These are phyloP conservation scores for Rubus parviflorus DNA, from an alignment of 306 rosid genomes.

Conservation along the genomic window DNA sequence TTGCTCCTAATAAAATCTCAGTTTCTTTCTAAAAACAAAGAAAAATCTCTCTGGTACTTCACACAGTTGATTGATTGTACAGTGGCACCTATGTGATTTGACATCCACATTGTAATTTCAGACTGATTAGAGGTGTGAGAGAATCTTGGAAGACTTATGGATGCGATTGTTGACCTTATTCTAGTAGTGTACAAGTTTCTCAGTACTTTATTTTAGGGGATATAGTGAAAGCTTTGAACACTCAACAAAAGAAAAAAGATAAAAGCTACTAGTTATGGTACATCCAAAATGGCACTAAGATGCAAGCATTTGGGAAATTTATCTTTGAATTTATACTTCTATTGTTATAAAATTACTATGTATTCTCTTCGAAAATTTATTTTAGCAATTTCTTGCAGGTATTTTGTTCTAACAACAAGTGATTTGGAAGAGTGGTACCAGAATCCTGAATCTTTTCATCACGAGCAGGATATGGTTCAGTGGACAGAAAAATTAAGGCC, in stretches of 20 bases:
- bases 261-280: background rate
- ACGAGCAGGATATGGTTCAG: constrained; percentile 98
- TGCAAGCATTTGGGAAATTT: constrained; percentile 2
- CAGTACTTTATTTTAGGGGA: background rate
- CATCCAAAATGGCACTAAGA: background rate
- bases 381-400: constrained; percentile 50
- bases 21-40: too few relatives aligned
- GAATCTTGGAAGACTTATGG: background rate
- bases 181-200: background rate
- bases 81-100: background rate
- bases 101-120: background rate
- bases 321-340: too few relatives aligned
- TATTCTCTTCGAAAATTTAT: constrained; percentile 5
- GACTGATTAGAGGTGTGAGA: background rate
- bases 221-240: background rate
- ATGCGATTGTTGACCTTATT: background rate
- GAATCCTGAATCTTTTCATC: constrained; percentile 89
- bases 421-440: constrained; percentile 94
- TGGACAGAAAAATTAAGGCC: constrained; percentile 99
- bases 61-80: background rate
- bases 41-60: background rate
- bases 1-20: too few relatives aligned
- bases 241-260: background rate
- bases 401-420: constrained; percentile 76
- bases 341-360: background rate